These are phyloP conservation scores for Sparassis latifolia DNA, from an alignment of 1,284 basidiomycete species.

Conservation along the genomic window DNA sequence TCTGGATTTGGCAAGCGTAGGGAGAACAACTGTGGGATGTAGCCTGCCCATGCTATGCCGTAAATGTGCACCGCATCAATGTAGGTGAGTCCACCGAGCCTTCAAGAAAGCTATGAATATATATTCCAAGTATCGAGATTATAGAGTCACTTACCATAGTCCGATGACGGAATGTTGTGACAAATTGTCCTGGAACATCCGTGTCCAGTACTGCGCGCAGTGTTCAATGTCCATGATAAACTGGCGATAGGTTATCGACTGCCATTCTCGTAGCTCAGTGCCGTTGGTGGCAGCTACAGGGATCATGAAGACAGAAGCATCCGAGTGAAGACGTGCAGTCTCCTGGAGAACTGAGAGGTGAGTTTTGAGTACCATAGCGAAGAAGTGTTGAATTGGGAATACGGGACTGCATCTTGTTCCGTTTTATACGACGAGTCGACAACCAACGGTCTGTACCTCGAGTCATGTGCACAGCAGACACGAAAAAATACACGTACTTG, in stretches of 20 bases:
- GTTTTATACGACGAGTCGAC: conserved; percentile 3
- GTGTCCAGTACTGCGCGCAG: conserved; percentile 50
- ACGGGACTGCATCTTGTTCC: conserved; percentile 3
- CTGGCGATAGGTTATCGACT: conserved; percentile 42
- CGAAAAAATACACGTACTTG: neutral
- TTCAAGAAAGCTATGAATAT: conserved; percentile 19
- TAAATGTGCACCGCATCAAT: conserved; percentile 65
- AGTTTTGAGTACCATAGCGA: conserved; percentile 24
- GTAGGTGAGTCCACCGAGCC: conserved; percentile 65
- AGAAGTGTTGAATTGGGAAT: conserved; percentile 8
- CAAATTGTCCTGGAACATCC: conserved; percentile 38
- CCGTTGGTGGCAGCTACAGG: conserved; percentile 34
- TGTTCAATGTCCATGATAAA: conserved; percentile 50
- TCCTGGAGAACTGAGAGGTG: conserved; percentile 47
- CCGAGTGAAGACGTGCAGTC: conserved; percentile 36
- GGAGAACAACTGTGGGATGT: conserved; percentile 67
- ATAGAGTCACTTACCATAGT: conserved; percentile 43
- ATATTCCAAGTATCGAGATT: conserved; percentile 6
- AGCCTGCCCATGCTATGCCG: conserved; percentile 64
- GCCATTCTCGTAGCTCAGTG: conserved; percentile 37
- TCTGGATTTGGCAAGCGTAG: conserved; percentile 61
- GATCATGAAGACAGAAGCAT: conserved; percentile 42
- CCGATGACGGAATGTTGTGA: conserved; percentile 53
- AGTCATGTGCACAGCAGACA: neutral
- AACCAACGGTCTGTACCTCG: neutral